Base-by-base conservation (phyloP, 2,329 filamentous ascomycete species). In the Ploettnerulaceae sp. region DNA sequence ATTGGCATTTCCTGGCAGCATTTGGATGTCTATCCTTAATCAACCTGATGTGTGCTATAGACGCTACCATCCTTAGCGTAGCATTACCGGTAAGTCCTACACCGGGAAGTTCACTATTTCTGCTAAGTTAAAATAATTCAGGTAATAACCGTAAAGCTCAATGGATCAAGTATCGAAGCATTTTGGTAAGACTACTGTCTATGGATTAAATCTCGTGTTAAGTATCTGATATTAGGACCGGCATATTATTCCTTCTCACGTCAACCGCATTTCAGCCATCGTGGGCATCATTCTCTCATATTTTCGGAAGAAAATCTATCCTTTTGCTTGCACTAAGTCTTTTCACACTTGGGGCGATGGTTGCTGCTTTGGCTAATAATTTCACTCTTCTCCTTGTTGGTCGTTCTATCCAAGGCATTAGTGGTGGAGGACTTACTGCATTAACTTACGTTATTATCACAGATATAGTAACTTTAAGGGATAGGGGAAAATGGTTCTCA, bases 301-400 rank as follows among this genome's bases (percentile, higher is more conserved):
- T 66, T 14, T 70, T 71, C 45, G 69, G 69, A 2, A 64, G 69
- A 7, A 64, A 63, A 48, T 57, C 52, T 33, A n/a, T 58, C 17
- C 26, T 59, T n/a, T 32, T 58, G 6, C 17, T 40, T 4, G 52
- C 55, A 2, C 39, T 52, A 7, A n/a, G 56, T n/a, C 59, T 69
- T 37, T 71, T 71, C 53, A 62, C 64, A 5, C 51, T 63, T 5
- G 69, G 69, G 5, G 58, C 67, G 3, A 62, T 70, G 25, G 38
- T 69, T n/a, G 7, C 61, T 60, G 25, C 64, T 54, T 45, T 67
- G 0, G 60, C 69, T 2, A 57, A 64, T 5, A 59, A 61, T 52
- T 66, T 69, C 31, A 64, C 63, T 2, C 48, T 51, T 18, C 50
- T 61, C 48, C 55, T 47, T 12, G 17, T 47, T 14, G 35, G 44